Base-by-base conservation (phyloP, 2,329 filamentous ascomycete genomes). In the Fusarium sp. region DNA sequence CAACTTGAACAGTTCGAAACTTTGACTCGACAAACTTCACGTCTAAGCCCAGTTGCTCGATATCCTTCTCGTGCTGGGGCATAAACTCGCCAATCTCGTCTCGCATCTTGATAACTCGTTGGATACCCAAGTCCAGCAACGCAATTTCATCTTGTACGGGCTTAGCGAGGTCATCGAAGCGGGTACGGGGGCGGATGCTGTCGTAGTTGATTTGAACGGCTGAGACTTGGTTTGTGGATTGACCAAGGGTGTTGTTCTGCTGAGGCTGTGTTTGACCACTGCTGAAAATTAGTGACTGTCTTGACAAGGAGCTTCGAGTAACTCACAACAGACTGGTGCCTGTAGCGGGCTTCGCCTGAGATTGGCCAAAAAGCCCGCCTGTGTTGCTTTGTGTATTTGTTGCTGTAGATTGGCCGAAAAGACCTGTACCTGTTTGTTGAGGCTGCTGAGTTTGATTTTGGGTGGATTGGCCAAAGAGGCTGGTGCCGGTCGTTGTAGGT, bases 131-230 rank as follows among this genome's bases (percentile, higher is more conserved):
- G 81, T 99, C 95, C 71, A 97, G 90, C 15, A 86, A 83, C 70
- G 93, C 90, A 69, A 99, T 93, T 73, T 94, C 85, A 70, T 90
- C 89, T 78, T 97, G 94, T 21, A 97, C 85, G 35, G 93, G 90
- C 73, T 95, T 92, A 67, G 93, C 90, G 33, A 97, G 91, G 81
- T 97, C 95, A 79, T 94, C 94, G 84, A 96, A 98, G 69, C 96
- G 93, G 7, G 94, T 97, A 1, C 95, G 97, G 21, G 93, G 92
- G 58, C 94, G 90, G 67, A 98, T 86, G 78, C 93, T 93, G 75
- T 89, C 89, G 58, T 93, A 83, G 81, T 96, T 93, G 76, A 97
- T 93, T 77, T 93, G 91, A 23, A 94, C 92, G 23, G 92, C 93
- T 1, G 92, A 90, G 21, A 91, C 86, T 72, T 88, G 86, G 56